phyloP scores from a whole-genome alignment of 2,329 filamentous ascomycete genomes.

The Sclerotinia trifoliorum region DNA sequence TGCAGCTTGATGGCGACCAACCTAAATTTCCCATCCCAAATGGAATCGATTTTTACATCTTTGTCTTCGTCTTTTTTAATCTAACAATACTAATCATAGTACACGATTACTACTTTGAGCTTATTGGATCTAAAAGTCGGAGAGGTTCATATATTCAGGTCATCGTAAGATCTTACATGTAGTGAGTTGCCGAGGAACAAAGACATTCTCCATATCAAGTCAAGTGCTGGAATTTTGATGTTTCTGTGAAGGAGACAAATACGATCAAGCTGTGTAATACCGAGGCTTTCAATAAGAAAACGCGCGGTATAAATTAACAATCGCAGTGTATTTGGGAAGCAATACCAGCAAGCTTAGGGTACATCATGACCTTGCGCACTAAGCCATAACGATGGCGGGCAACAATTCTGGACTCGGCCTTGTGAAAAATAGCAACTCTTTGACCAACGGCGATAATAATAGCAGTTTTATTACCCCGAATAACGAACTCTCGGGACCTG shows the following conservation, averaged over 20 bases:
- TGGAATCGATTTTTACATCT: not conserved
- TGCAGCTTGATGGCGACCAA: not conserved
- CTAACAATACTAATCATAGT: not conserved
- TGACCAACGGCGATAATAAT: not conserved
- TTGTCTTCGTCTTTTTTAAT: not conserved
- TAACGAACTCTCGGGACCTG: slow-evolving; percentile 13
- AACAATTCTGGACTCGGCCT: not conserved
- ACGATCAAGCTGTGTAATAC: not conserved
- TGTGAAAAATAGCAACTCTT: not conserved
- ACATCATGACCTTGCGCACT: slow-evolving; percentile 5
- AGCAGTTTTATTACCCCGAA: not conserved
- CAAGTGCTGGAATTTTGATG: not conserved
- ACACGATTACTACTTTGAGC: not conserved
- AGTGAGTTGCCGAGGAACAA: slow-evolving; percentile 1
- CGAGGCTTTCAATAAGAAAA: not conserved
- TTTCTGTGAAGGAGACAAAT: not conserved
- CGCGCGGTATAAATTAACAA: not conserved
- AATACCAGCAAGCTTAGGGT: no score
- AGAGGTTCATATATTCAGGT: not conserved
- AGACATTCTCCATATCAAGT: not conserved
- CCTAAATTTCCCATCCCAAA: not conserved
- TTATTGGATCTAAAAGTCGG: not conserved
- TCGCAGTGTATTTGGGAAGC: not conserved
- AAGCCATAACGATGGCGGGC: slow-evolving; percentile 11
- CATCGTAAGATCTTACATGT: not conserved